phyloP scores from a whole-genome alignment of 306 rosid species.

The Pyrus pyrifolia region DNA sequence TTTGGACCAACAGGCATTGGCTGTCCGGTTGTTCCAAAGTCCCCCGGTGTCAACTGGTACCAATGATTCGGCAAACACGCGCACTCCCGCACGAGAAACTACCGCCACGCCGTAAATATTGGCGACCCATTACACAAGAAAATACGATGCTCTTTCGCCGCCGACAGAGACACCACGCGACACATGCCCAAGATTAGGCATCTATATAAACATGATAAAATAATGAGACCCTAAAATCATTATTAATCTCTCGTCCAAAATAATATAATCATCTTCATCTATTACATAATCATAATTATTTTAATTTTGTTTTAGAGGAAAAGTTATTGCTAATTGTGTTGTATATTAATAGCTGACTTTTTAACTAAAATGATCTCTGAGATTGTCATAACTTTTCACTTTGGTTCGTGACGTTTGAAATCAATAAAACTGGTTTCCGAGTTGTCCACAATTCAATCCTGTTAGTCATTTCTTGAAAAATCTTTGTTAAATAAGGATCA shows the following conservation, averaged over 20 bases:
- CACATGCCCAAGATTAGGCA: not conserved
- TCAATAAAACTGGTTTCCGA: too few species aligned
- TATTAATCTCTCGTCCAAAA: not conserved
- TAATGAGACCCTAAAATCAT: not conserved
- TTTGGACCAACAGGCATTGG: not conserved
- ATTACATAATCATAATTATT: not conserved
- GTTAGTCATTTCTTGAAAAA: too few species aligned
- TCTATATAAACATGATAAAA: not conserved
- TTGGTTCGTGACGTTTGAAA: too few species aligned
- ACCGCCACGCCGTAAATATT: not conserved
- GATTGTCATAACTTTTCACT: too few species aligned
- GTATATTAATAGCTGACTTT: not conserved
- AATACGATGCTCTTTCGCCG: not conserved
- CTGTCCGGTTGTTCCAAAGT: not conserved
- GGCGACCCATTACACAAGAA: not conserved
- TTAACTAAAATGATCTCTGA: too few species aligned
- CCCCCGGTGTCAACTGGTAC: not conserved
- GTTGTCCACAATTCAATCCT: too few species aligned
- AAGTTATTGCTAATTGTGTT: not conserved
- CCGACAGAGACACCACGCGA: not conserved
- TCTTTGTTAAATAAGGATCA: too few species aligned
- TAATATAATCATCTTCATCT: not conserved
- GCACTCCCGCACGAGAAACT: not conserved
- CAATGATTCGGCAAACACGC: conserved; percentile 11
- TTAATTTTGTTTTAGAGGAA: not conserved